Evolutionary conservation across 73 alveolate species (phyloP), one percentile per base, ranked within the genome.

Genomic region (Halteria grandinella): DNA sequence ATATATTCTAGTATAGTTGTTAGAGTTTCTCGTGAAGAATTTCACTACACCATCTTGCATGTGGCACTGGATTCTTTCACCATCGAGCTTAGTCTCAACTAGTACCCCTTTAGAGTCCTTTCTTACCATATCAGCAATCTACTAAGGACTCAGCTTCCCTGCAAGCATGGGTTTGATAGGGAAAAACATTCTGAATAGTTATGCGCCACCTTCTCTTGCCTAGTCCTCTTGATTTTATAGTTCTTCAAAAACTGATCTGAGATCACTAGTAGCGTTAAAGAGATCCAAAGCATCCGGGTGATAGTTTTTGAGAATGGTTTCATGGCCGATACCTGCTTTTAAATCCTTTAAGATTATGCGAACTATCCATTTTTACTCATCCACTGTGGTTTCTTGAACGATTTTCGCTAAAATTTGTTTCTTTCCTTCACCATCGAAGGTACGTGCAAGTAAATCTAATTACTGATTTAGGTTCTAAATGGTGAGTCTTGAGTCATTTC

Each of bases 121-220:
- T 21, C 49, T 70, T 41, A 89, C 79, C 43, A 88, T 49, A 39
- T 70, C 86, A 41, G 85, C 74, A 28, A 80, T 84, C 62, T 89
- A 69, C 47, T 62, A 74, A 64, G 89, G 77, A 59, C 88, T 58
- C 81, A 80, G 70, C 84, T 92, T 52, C 31, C 88, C 94, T 1
- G 98, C 98, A 24, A 96, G 75, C 99, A 96, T 96, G 37, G 99
- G 99, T 55, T 91, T 94, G 8, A 96, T 94, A 0, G 99, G 98
- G 53, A 89, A 93, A 78, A 94, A 94, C 77, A 94, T 60, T 58
- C 96, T 83, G 69, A 93, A 90, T 55, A 92, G 51, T 5, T 39
- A 15, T 17, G 31, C 59, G 4, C 53, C 79, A 71, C 90, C 93
- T 21, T 87, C 62, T 63, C 89, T 71, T 32, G 79, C 73, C 32